Evolutionary conservation across 176 grass and related monocot species (phyloP).

Genomic region (Canna indica): DNA sequence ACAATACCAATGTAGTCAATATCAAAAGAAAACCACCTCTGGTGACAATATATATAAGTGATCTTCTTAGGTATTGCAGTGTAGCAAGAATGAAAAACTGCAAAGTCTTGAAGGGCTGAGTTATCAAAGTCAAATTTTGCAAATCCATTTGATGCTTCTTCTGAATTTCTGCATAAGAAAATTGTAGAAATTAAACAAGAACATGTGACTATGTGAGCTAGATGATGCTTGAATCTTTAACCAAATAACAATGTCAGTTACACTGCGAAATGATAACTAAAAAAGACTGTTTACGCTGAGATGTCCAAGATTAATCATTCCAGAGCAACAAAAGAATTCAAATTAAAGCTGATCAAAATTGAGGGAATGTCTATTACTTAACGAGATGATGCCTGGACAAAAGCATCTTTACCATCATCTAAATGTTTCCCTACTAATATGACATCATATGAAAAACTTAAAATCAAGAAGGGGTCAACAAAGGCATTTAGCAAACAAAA

Average conservation of each 20-base stretch:
- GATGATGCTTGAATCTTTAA: neutral
- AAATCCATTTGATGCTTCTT: slow-evolving; percentile 56
- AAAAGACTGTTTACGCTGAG: too few species aligned
- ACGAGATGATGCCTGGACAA: too few species aligned
- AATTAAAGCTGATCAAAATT: too few species aligned
- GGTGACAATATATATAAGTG: slow-evolving; percentile 46
- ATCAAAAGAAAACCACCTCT: slow-evolving; percentile 37
- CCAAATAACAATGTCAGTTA: neutral
- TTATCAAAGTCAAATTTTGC: slow-evolving; percentile 53
- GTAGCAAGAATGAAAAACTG: slow-evolving; percentile 57
- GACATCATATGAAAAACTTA: too few species aligned
- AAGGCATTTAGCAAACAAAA: too few species aligned
- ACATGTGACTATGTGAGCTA: neutral
- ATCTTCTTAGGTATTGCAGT: slow-evolving; percentile 42
- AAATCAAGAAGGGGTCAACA: too few species aligned
- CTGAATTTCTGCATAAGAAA: slow-evolving; percentile 49
- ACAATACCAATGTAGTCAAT: slow-evolving; percentile 26
- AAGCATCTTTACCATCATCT: too few species aligned
- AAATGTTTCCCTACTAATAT: too few species aligned
- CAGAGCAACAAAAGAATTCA: too few species aligned
- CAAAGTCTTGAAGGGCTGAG: slow-evolving; percentile 53
- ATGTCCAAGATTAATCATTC: too few species aligned
- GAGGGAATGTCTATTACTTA: too few species aligned
- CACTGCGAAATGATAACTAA: neutral
- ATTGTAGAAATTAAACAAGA: neutral